Evolutionary conservation across 2,329 filamentous ascomycete species (phyloP).

Genomic region (Ramularia endophylla): DNA sequence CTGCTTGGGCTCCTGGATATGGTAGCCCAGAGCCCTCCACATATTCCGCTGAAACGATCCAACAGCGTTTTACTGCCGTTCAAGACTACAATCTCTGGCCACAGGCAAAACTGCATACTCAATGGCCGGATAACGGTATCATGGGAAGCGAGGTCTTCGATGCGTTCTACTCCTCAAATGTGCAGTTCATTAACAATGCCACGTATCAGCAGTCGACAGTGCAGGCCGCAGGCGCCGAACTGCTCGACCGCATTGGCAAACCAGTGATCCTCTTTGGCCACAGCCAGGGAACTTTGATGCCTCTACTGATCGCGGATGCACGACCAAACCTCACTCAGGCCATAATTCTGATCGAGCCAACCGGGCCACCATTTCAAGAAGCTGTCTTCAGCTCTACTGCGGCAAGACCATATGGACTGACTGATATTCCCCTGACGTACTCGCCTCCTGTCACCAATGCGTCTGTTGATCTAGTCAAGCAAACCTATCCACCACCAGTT

Average conservation of each 20-base stretch:
- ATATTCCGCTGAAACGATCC: conserved; percentile 25
- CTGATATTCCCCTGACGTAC: conserved; percentile 30
- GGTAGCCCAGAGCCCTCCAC: conserved; percentile 10
- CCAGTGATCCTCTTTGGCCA: conserved; percentile 45
- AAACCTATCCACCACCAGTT: conserved; percentile 20
- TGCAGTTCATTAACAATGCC: conserved; percentile 33
- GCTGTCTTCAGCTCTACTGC: conserved; percentile 8
- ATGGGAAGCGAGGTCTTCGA: conserved; percentile 46
- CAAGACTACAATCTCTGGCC: conserved; percentile 36
- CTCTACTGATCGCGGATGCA: conserved; percentile 45
- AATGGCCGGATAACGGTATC: conserved; percentile 36
- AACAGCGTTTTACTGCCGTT: conserved; percentile 32
- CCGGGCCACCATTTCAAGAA: conserved; percentile 45
- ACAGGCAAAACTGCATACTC: conserved; percentile 38
- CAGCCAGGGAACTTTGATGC: conserved; percentile 44
- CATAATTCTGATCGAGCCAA: conserved; percentile 49
- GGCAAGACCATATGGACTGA: conserved; percentile 30
- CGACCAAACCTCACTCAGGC: conserved; percentile 44
- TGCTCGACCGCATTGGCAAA: conserved; percentile 40
- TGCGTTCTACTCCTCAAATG: conserved; percentile 42
- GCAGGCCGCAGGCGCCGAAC: conserved; percentile 13
- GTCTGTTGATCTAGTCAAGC: conserved; percentile 13
- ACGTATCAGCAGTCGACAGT: conserved; percentile 24
- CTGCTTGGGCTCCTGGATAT: conserved; percentile 14
- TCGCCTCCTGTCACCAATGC: conserved; percentile 27